Evolutionary conservation across 306 rosid genomes (phyloP).

Genomic region (Prunus salicina): DNA sequence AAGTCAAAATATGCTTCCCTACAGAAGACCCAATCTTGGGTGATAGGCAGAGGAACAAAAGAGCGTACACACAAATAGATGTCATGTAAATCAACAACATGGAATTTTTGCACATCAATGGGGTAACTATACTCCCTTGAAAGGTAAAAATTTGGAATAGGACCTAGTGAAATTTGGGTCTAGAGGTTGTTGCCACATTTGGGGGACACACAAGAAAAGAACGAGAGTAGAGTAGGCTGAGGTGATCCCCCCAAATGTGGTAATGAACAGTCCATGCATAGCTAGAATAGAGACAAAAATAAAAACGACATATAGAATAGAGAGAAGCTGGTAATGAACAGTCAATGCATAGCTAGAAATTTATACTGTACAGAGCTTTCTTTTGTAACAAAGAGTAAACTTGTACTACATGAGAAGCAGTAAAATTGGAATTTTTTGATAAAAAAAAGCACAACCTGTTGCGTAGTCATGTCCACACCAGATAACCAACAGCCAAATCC

Average conservation of each 20-base stretch:
- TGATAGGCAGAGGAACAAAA: neutral
- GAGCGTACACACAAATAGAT: neutral
- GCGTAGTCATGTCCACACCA: conserved; percentile 93
- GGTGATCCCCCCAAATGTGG: no score
- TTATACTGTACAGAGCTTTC: neutral
- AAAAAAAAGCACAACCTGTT: conserved; percentile 55
- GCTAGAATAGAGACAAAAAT: neutral
- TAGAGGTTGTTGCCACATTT: neutral
- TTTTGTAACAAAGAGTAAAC: neutral
- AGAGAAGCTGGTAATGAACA: no score
- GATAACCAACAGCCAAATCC: conserved; percentile 99
- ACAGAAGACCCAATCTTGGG: neutral
- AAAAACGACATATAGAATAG: no score
- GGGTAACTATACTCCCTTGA: neutral
- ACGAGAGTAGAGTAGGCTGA: neutral
- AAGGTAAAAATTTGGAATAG: neutral
- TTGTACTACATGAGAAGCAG: neutral
- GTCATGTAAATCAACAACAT: neutral
- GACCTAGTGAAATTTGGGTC: neutral
- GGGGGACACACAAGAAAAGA: neutral
- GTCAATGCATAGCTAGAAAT: neutral
- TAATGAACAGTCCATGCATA: no score
- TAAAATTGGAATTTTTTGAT: no score
- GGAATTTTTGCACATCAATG: neutral
- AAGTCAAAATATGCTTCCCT: neutral